Base-by-base conservation (phyloP, 768 basidiomycete genomes). In the Leccinum subgranulosum region DNA sequence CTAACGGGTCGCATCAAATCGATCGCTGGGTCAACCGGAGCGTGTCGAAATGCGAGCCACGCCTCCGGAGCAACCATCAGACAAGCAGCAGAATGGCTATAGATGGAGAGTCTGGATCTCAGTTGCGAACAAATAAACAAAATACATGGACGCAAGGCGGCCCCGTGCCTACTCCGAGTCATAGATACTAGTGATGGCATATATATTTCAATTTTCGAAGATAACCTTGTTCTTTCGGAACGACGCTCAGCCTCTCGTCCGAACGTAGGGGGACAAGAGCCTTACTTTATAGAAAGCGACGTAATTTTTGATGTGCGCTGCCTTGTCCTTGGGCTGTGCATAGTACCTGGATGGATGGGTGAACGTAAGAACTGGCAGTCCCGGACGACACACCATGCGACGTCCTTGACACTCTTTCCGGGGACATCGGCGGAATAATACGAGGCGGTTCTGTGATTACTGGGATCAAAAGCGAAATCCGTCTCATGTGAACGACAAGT, bases 231-330 rank as follows among this genome's bases (percentile, higher is more conserved):
- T 55, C 66, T 67, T 55, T 54, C 7, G 15, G 36, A 28, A 55
- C 4, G 43, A 49, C 6, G 21, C 4, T 59, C 43, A 59, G 49
- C 28, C 29, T 21, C 33, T 48, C 23, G 29, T 33, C 52, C 5
- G 15, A 33, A 31, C 6, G n/a, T 25, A 5, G 3, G 29, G 12
- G 39, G 19, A 11, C 15, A 19, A 7, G 31, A 3, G 15, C 21
- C 65, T 68, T 57, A 83, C 88, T 80, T 90, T 90, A 77, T 92
- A 88, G 67, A 92, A 91, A 0, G 90, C 91, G 21, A 91, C 77
- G 65, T 85, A 83, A 10, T 77, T 77, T 69, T 87, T 79, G 65
- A 92, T 87, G 6, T 80, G 66, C 49, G 81, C 76, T 0, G 88
- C 90, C 59, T 78, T 80, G 4, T 80, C 74, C 27, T 76, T 81